Evolutionary conservation across 257 asterid genomes (phyloP), one percentile per base, ranked within the genome.

Genomic region (Salvia rosmarinus): DNA sequence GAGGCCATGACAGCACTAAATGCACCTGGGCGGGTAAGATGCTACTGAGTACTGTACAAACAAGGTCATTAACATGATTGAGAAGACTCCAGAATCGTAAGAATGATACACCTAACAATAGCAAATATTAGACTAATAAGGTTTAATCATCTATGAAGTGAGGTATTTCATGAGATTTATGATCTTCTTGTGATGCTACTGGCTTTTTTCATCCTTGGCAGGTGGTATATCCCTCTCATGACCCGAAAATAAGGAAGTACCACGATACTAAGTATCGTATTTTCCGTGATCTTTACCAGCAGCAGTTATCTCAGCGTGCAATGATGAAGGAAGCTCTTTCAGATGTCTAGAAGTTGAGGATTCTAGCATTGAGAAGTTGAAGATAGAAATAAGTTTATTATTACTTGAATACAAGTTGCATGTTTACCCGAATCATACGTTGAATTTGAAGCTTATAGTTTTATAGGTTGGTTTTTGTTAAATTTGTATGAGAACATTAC

Each of bases 1-100:
- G 91, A 91, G 21, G 99, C 98, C 80, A 95, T 91, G 99, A 88
- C 78, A 81, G 90, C 96, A 49, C 75, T 95, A 49, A 95, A 87
- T 72, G 96, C 98, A 70, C 86, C 98, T 70, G 99, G 99, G 55
- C 85, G 87, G 93, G 98, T 92, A 82, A 3, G 80, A 67, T 40
- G 25, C 56, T 9, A 64, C 70, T 55, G 23, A 44, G 34, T 13
- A 11, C 39, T 42, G 40, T 28, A 64, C 3, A 10, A 46, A 12
- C 2, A 21, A 2, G 6, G 30, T 23, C 25, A 13, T 17, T 17
- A 25, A 14, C 6, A 37, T 30, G 14, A n/a, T n/a, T 0, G 32
- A 25, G 13, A 23, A 6, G 9, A 19, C 13, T 9, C 28, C 2
- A 20, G 35, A 54, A 54, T 54, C 0, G 1, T 11, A 20, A 6